Conservation (phyloP, 2,329 filamentous ascomycete genomes). For the Cadophora gregata region DNA sequence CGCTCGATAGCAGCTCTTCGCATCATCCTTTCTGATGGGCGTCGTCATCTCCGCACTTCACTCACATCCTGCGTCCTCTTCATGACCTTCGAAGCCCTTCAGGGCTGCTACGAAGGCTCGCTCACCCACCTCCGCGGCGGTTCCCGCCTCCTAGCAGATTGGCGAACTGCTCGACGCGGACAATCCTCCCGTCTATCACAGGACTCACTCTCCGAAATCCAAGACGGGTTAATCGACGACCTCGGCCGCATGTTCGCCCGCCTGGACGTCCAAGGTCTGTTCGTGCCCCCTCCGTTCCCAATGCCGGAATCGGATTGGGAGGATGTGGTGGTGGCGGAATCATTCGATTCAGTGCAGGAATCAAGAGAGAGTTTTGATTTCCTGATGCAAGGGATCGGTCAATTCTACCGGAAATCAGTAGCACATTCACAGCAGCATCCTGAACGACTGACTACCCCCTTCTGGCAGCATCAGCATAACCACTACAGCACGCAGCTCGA, state of each 20-base stretch:
- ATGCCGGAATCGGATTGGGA: slow-evolving; percentile 43
- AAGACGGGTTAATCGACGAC: slow-evolving; percentile 44
- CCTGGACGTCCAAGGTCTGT: slow-evolving; percentile 43
- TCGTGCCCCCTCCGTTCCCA: slow-evolving; percentile 42
- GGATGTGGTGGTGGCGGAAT: slow-evolving; percentile 39
- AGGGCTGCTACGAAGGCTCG: slow-evolving; percentile 43
- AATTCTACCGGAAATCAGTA: slow-evolving; percentile 42
- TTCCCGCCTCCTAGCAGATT: slow-evolving; percentile 42
- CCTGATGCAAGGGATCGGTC: slow-evolving; percentile 43
- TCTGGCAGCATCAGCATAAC: slow-evolving; percentile 40
- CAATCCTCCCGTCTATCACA: slow-evolving; percentile 41
- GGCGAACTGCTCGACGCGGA: slow-evolving; percentile 42
- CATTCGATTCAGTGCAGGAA: slow-evolving; percentile 41
- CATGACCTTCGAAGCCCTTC: slow-evolving; percentile 44
- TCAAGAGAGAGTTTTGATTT: slow-evolving; percentile 42
- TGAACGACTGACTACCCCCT: slow-evolving; percentile 36
- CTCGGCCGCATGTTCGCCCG: slow-evolving; percentile 43
- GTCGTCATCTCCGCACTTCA: slow-evolving; percentile 42
- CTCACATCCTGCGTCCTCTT: slow-evolving; percentile 43
- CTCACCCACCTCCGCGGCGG: slow-evolving; percentile 43
- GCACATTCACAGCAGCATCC: slow-evolving; percentile 39
- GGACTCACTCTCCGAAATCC: slow-evolving; percentile 44
- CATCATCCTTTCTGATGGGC: slow-evolving; percentile 40
- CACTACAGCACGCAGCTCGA: slow-evolving; percentile 41
- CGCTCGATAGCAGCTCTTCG: slow-evolving; percentile 41